A percentile compares a stretch with the other conserved stretches of the same genome.
Conservation (phyloP, 139 green algal genomes). For the Axilococcus clingmanii region DNA sequence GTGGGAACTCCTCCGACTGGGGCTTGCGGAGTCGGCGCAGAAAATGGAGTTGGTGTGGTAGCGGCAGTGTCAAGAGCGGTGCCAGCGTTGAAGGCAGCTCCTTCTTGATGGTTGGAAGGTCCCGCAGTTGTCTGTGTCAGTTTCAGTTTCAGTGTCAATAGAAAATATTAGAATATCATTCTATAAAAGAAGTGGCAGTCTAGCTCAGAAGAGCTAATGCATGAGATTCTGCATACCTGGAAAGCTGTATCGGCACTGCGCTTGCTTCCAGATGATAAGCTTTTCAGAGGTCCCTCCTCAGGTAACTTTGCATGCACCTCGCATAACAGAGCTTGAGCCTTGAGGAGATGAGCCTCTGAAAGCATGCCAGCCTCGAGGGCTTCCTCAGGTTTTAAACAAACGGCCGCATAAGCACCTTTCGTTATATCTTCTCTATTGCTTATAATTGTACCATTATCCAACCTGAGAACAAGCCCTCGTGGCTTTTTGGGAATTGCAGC, state of each 20-base stretch:
- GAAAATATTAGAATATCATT: no score
- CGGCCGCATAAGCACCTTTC: slow-evolving; percentile 4
- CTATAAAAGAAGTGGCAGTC: background rate
- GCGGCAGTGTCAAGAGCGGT: no score
- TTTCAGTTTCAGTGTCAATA: no score
- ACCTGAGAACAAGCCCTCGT: slow-evolving; percentile 18
- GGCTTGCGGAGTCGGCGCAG: background rate
- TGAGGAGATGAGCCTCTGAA: slow-evolving; percentile 18
- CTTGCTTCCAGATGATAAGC: slow-evolving; percentile 27
- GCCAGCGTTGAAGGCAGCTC: no score
- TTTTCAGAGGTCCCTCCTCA: slow-evolving; percentile 28
- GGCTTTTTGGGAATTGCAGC: slow-evolving; percentile 9
- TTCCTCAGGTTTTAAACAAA: slow-evolving; percentile 18
- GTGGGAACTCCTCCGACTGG: background rate
- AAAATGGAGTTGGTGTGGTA: no score
- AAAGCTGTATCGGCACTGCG: slow-evolving; percentile 19
- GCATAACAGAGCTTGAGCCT: slow-evolving; percentile 23
- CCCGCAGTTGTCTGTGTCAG: no score
- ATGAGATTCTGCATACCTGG: slow-evolving; percentile 12
- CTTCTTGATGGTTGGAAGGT: no score
- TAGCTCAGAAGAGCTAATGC: background rate
- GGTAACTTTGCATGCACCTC: slow-evolving; percentile 32
- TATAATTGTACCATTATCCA: slow-evolving; percentile 39
- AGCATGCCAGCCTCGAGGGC: slow-evolving; percentile 22
- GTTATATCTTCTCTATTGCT: slow-evolving; percentile 1